Evolutionary conservation across 129 eudicot genomes (phyloP).

Genomic region (Saussurea involucrata): DNA sequence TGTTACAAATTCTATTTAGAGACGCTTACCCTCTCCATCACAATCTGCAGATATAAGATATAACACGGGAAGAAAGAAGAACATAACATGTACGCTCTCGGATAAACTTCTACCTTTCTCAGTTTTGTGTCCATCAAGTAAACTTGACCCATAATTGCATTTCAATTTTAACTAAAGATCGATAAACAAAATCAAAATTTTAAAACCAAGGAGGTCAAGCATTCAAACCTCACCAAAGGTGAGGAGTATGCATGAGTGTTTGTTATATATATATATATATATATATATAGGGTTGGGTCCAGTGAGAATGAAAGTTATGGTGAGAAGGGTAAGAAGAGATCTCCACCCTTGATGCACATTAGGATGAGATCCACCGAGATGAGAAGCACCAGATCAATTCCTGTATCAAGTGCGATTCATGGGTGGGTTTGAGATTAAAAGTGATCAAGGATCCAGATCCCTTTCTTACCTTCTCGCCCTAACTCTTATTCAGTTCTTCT

Average conservation of each 20-base stretch:
- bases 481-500: too few relatives aligned
- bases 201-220: not conserved
- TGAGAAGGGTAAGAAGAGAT: too few relatives aligned
- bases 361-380: too few relatives aligned
- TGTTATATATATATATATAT: not conserved
- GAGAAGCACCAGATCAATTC: too few relatives aligned
- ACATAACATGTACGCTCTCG: not conserved
- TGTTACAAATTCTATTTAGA: not conserved
- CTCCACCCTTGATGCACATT: too few relatives aligned
- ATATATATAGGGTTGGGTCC: too few relatives aligned
- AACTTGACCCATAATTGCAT: not conserved
- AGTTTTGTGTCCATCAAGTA: not conserved
- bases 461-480: too few relatives aligned
- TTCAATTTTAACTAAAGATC: not conserved
- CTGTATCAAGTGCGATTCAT: too few relatives aligned
- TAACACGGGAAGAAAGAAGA: not conserved
- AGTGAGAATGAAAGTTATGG: too few relatives aligned
- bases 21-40: not conserved
- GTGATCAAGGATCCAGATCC: too few relatives aligned
- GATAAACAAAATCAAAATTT: not conserved
- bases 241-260: not conserved
- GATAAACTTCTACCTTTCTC: not conserved
- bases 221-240: not conserved
- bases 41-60: not conserved
- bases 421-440: too few relatives aligned